Base-by-base conservation (phyloP, 192 early-diverging fungal genomes). In the Diversispora eburnea region DNA sequence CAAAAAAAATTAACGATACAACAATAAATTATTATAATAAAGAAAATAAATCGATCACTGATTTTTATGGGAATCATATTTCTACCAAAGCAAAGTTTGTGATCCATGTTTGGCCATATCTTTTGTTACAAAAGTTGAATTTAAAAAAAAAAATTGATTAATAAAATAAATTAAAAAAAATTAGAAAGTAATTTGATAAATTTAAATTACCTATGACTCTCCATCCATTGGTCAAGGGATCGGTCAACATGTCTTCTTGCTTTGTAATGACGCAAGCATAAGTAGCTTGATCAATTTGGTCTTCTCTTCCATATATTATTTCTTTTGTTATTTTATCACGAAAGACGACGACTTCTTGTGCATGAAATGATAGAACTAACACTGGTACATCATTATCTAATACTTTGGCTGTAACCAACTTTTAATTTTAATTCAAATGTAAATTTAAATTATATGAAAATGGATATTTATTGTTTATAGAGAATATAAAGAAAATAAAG, bases 331-430 rank as follows among this genome's bases (percentile, higher is more conserved):
- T 80, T 47, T 84, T 84, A 85, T 98, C 88, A 72, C 93, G 87
- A 91, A 98, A 99, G 12, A 95, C 77, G 57, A 96, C 90, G 71
- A 98, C 87, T 79, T 99, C 96, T 78, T 97, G 93, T 15, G 96
- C 96, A 73, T 91, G 83, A 88, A 95, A 99, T 3, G 90, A 88
- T 39, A 98, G 72, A 45, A 96, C 88, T 43, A 95, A 80, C 17
- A 98, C 93, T 4, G 98, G 96, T 4, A 97, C 83, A 79, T 95
- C 91, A 79, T 96, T 95, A 63, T 99, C 94, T 22, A 99, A 80
- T 42, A 99, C 85, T 76, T 92, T 94, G 57, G 95, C 89, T 61
- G 94, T 88, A 33, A 90, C 85, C 79, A 99, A 88, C 76, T 82
- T 70, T 57, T 58, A 17, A 43, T 41, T 3, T 54, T 17, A 4